These are phyloP conservation scores for Gossypioides kirkii DNA, from an alignment of 345 rosid species.

Conservation along the genomic window DNA sequence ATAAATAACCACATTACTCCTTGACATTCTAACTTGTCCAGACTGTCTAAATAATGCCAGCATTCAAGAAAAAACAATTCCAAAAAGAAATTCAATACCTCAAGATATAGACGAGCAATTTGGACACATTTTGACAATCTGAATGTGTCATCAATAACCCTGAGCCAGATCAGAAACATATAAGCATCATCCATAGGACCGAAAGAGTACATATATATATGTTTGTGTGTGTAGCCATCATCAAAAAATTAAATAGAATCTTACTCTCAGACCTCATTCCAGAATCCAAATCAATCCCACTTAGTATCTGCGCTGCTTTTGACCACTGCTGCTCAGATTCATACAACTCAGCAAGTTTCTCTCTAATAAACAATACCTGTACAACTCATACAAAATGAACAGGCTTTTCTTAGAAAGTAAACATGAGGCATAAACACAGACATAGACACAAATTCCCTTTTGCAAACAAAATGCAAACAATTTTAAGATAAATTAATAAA, in stretches of 20 bases:
- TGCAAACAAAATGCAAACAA: not conserved
- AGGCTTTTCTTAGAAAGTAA: not conserved
- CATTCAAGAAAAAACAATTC: not conserved
- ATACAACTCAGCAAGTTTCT: slow-evolving; percentile 88
- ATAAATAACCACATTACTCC: not conserved
- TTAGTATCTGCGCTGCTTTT: slow-evolving; percentile 96
- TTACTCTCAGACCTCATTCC: slow-evolving; percentile 73
- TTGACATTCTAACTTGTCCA: not conserved
- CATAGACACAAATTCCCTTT: too few species aligned
- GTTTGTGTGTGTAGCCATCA: not conserved
- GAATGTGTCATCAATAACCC: slow-evolving; percentile 82
- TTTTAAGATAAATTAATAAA: not conserved
- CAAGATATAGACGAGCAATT: slow-evolving; percentile 91
- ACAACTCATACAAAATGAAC: slow-evolving; percentile 12
- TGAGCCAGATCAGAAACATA: slow-evolving; percentile 26
- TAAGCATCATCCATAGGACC: slow-evolving; percentile 2
- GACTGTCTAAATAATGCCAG: not conserved
- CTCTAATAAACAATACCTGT: slow-evolving; percentile 82
- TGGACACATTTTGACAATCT: slow-evolving; percentile 92
- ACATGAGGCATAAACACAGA: not conserved
- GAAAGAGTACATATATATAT: not conserved
- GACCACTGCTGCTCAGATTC: slow-evolving; percentile 96
- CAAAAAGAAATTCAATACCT: slow-evolving; percentile 42
- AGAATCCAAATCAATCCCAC: slow-evolving; percentile 95
- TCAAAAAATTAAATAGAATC: not conserved